Base-by-base conservation (phyloP, 306 rosid genomes). In the Arachis stenosperma region DNA sequence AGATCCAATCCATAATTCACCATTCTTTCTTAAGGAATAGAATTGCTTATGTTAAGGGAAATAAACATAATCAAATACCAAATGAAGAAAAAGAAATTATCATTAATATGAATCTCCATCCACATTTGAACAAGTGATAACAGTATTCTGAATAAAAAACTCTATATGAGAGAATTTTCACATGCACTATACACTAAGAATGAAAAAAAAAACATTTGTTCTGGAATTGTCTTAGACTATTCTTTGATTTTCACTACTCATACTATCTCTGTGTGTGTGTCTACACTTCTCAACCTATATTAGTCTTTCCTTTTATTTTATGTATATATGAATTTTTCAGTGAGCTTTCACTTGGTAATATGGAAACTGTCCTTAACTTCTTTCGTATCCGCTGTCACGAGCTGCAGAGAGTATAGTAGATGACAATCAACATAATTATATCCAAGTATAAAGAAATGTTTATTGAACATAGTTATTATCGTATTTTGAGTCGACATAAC, bases 291-390 rank as follows among this genome's bases (percentile, higher is more conserved):
- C n/a, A n/a, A n/a, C n/a, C n/a, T n/a, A n/a, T n/a, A n/a, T n/a
- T n/a, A n/a, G n/a, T n/a, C n/a, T n/a, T n/a, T n/a, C n/a, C n/a
- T n/a, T n/a, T n/a, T n/a, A n/a, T n/a, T n/a, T n/a, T n/a, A n/a
- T n/a, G n/a, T n/a, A n/a, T n/a, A n/a, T n/a, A n/a, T n/a, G n/a
- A n/a, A n/a, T n/a, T n/a, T n/a, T n/a, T n/a, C n/a, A n/a, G n/a
- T n/a, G n/a, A n/a, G n/a, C n/a, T n/a, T n/a, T n/a, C n/a, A n/a
- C n/a, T n/a, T n/a, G 85, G 81, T 87, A 33, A 93, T 86, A 57
- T 48, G 86, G 81, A 93, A 93, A 33, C 85, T 86, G 61, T 88
- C 97, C 48, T 75, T 76, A 33, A 86, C 82, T 63, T 71, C 79
- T 78, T 63, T 75, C 56, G 88, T n/a, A n/a, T n/a, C n/a, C n/a